Evolutionary conservation across 2,329 filamentous ascomycete genomes (phyloP).

Genomic region (Achaetomium macrosporum): DNA sequence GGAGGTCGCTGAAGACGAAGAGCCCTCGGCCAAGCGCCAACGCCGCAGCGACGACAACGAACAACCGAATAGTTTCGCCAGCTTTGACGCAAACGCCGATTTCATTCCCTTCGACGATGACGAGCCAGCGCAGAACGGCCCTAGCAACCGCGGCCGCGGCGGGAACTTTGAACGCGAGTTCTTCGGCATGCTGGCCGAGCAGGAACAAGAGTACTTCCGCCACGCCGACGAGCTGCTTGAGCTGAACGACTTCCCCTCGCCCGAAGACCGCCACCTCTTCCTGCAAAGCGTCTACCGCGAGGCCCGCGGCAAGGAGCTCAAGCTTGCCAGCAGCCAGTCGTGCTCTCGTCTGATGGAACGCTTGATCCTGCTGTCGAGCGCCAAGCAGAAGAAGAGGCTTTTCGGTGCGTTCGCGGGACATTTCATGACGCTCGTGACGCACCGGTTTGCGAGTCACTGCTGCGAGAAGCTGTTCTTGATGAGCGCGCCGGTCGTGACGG

Average conservation of each 20-base stretch:
- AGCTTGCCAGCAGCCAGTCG: slow-evolving; percentile 91
- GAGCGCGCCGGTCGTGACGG: slow-evolving; percentile 70
- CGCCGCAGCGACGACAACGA: slow-evolving; percentile 12
- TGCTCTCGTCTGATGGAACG: slow-evolving; percentile 92
- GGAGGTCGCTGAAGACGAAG: slow-evolving; percentile 26
- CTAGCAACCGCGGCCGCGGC: slow-evolving; percentile 5
- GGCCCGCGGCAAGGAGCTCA: slow-evolving; percentile 86
- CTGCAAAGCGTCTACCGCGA: slow-evolving; percentile 80
- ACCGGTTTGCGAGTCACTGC: slow-evolving; percentile 95
- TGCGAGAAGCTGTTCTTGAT: slow-evolving; percentile 89
- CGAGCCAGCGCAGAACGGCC: slow-evolving; percentile 4
- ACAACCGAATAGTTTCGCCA: slow-evolving; percentile 3
- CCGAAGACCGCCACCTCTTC: slow-evolving; percentile 66
- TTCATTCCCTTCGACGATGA: slow-evolving; percentile 25
- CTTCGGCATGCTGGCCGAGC: slow-evolving; percentile 85
- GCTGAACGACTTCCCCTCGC: slow-evolving; percentile 74
- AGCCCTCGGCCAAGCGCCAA: slow-evolving; percentile 26
- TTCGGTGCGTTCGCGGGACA: slow-evolving; percentile 82
- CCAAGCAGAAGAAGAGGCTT: slow-evolving; percentile 75
- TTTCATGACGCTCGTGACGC: slow-evolving; percentile 84
- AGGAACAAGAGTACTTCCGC: slow-evolving; percentile 95
- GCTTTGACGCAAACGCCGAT: slow-evolving; percentile 15
- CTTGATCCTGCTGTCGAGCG: slow-evolving; percentile 73
- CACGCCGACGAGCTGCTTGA: slow-evolving; percentile 85
- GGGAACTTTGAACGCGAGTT: slow-evolving; percentile 59